A percentile compares a stretch with the other conserved stretches of the same genome.
Evolutionary conservation across 371 early-diverging fungal species (phyloP).

Genomic region (Polyrhizophydium stewartii): DNA sequence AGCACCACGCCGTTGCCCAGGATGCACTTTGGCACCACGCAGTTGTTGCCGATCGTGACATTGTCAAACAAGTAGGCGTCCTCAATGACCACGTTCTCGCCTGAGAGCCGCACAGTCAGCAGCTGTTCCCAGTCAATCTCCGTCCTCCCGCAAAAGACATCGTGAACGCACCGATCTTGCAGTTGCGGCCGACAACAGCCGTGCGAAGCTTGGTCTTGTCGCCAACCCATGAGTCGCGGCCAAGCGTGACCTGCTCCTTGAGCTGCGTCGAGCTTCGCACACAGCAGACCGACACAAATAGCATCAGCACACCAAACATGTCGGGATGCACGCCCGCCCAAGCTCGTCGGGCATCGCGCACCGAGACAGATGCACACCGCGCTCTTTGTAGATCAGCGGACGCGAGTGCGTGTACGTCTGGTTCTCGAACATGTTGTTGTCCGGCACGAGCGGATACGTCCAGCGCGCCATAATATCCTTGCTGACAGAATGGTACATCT

Average conservation of each 20-base stretch:
- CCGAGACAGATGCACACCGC: conserved; percentile 66
- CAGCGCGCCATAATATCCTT: conserved; percentile 86
- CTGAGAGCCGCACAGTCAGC: conserved; percentile 7
- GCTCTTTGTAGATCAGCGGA: conserved; percentile 82
- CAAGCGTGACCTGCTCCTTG: conserved; percentile 80
- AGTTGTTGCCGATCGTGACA: conserved; percentile 62
- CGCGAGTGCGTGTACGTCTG: conserved; percentile 68
- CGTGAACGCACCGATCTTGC: conserved; percentile 57
- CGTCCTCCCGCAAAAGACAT: not conserved
- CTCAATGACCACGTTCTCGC: conserved; percentile 65
- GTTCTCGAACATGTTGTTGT: conserved; percentile 66
- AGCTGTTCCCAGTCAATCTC: no score
- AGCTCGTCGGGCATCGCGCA: no score
- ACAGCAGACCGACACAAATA: no score
- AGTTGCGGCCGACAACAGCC: conserved; percentile 80
- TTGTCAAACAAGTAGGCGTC: conserved; percentile 84
- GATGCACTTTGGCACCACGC: conserved; percentile 62
- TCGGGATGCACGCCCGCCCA: no score
- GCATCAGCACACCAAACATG: no score
- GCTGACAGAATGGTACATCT: conserved; percentile 80
- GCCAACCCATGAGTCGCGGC: conserved; percentile 70
- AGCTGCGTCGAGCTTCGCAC: conserved; percentile 61
- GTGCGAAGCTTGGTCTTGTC: conserved; percentile 65
- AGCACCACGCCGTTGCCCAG: conserved; percentile 68
- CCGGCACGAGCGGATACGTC: conserved; percentile 92